Base-by-base conservation (phyloP, 2,329 filamentous ascomycete species). In the Diaporthe sp. region DNA sequence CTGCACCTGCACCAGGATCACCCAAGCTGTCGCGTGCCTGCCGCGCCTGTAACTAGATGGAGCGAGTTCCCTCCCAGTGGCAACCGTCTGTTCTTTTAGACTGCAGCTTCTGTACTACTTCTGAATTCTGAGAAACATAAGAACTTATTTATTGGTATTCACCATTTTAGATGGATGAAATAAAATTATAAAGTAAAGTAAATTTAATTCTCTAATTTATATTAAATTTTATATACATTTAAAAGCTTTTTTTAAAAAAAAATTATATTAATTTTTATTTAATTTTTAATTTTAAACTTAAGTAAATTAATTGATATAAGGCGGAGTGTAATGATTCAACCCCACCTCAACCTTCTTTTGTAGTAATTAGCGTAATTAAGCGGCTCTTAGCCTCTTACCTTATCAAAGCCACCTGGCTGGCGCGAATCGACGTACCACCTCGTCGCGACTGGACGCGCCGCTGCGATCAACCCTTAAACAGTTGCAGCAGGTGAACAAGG, bases 11-110 rank as follows among this genome's bases (percentile, higher is more conserved):
- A 28, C 37, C 42, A 55, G 53, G 53, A 19, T 25, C 53, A 55
- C 25, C 57, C 28, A 25, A 55, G 49, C 51, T 53, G 62, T 58
- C 39, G 44, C 65, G 53, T 74, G 65, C 65, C 73, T 71, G 67
- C 73, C 67, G 72, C 25, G 37, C 10, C 22, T n/a, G 3, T 9
- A 12, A 34, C 59, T 12, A 15, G 42, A 8, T 12, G 19, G 42
- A 15, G 25, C 42, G 12, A 15, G 6, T 22, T 22, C 7, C 7
- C 13, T 46, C 28, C 8, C 12, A 22, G 31, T 49, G 19, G 28
- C 10, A 28, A 44, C 25, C n/a, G 15, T 22, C 10, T 67, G n/a
- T 4, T 22, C 8, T 10, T 25, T 34, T 9, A 19, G 15, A 31
- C 10, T 31, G 12, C 53, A 55, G 19, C 9, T 39, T 39, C 37